phyloP scores from a whole-genome alignment of 2,329 filamentous ascomycete genomes.

The Parasarocladium wereldwijsianum region DNA sequence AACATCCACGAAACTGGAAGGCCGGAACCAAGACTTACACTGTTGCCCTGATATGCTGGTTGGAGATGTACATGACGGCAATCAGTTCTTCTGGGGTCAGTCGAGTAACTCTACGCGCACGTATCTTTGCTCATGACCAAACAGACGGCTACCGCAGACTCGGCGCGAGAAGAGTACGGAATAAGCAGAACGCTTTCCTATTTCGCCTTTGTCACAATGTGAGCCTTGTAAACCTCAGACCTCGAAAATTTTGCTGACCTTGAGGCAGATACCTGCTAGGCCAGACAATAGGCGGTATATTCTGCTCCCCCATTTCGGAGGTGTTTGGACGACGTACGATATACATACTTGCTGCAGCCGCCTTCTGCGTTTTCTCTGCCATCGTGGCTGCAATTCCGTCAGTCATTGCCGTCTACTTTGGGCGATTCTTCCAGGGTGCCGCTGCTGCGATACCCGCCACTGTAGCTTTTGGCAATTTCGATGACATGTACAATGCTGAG shows the following conservation, averaged over 20 bases:
- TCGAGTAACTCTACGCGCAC: not conserved
- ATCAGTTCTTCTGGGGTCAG: conserved; percentile 1
- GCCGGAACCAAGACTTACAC: not conserved
- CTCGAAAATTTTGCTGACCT: not conserved
- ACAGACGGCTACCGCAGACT: not conserved
- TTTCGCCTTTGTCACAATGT: conserved; percentile 1
- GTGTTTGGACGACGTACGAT: not conserved
- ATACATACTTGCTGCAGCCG: not conserved
- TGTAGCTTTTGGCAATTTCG: not conserved
- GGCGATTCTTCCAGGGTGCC: not conserved
- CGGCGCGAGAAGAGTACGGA: conserved; percentile 1
- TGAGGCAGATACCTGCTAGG: not conserved
- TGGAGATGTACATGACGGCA: conserved; percentile 1
- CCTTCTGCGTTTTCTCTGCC: not conserved
- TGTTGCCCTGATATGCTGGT: conserved; percentile 1
- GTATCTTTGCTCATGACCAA: not conserved
- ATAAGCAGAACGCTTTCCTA: not conserved
- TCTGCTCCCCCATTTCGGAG: conserved; percentile 1
- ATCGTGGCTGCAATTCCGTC: not conserved
- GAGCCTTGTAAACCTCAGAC: not conserved
- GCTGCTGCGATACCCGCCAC: not conserved
- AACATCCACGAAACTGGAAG: conserved; percentile 1
- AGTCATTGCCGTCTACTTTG: not conserved
- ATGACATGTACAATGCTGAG: conserved; percentile 1
- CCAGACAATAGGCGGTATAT: not conserved